Conservation (phyloP, 83 land plant genomes). For the Picea abies region DNA sequence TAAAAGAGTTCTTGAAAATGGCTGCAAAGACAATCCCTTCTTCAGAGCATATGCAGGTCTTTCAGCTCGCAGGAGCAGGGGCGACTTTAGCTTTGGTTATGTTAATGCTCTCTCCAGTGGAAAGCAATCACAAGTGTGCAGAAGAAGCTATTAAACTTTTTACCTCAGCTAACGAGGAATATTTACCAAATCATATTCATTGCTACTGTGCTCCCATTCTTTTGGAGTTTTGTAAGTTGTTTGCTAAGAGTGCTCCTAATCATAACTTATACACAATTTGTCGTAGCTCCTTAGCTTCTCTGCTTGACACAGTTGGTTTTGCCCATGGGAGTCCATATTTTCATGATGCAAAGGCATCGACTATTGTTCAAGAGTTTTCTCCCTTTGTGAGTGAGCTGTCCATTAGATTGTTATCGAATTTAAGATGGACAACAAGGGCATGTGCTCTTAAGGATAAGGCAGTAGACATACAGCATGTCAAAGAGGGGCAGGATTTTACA, state of each 20-base stretch:
- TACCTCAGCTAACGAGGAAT: slow-evolving; percentile 30
- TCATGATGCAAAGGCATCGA: slow-evolving; percentile 28
- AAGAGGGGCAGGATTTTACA: slow-evolving; percentile 13
- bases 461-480: slow-evolving; percentile 2
- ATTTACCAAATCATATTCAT: slow-evolving; percentile 43
- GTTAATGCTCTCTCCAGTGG: slow-evolving; percentile 56
- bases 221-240: slow-evolving; percentile 80
- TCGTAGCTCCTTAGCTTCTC: slow-evolving; percentile 61
- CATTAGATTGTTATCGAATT: slow-evolving; percentile 29
- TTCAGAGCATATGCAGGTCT: slow-evolving; percentile 62
- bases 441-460: background rate
- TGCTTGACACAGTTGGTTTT: slow-evolving; percentile 50
- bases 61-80: slow-evolving; percentile 46
- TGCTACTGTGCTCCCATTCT: slow-evolving; percentile 57
- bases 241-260: slow-evolving; percentile 41
- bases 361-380: slow-evolving; percentile 48
- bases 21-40: slow-evolving; percentile 35
- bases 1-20: slow-evolving; percentile 59
- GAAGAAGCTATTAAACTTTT: slow-evolving; percentile 67
- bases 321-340: slow-evolving; percentile 34
- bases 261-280: slow-evolving; percentile 52
- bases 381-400: slow-evolving; percentile 78
- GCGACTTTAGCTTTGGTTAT: slow-evolving; percentile 71
- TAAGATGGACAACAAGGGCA: slow-evolving; percentile 35
- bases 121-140: slow-evolving; percentile 49